phyloP scores from a whole-genome alignment of 805 yeast genomes.

The Metschnikowia borealis region DNA sequence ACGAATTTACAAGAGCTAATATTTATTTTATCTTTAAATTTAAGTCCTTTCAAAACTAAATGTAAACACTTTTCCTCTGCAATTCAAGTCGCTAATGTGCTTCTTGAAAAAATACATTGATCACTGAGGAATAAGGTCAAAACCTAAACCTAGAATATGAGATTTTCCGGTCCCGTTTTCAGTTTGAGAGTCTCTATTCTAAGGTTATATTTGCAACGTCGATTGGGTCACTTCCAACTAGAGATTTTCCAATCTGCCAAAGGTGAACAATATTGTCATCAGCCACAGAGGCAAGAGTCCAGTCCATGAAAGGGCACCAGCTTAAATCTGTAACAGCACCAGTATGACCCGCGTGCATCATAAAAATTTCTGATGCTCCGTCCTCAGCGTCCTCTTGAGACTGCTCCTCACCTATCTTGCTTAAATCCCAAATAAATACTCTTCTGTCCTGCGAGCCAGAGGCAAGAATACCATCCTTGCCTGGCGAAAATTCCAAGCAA shows the following conservation, averaged over 20 bases:
- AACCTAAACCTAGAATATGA: background rate
- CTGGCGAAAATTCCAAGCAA: slow-evolving; percentile 72
- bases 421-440: slow-evolving; percentile 76
- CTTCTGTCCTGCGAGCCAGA: slow-evolving; percentile 77
- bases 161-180: background rate
- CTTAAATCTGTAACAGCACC: slow-evolving; percentile 70
- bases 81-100: background rate
- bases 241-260: slow-evolving; percentile 46
- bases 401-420: slow-evolving; percentile 79
- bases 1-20: background rate
- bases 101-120: background rate
- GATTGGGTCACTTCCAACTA: slow-evolving; percentile 20
- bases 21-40: background rate
- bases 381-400: slow-evolving; percentile 85
- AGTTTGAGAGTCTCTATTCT: slow-evolving; percentile 18
- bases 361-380: slow-evolving; percentile 81
- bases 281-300: slow-evolving; percentile 67
- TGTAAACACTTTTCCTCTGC: background rate
- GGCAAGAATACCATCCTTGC: slow-evolving; percentile 70
- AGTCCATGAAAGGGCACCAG: slow-evolving; percentile 68
- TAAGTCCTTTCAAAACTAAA: background rate
- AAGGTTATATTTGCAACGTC: slow-evolving; percentile 19
- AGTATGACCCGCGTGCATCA: slow-evolving; percentile 93
- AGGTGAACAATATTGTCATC: slow-evolving; percentile 59
- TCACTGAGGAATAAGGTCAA: background rate